A percentile compares a stretch with the other conserved stretches of the same genome.
phyloP scores from a whole-genome alignment of 2,329 filamentous ascomycete species.

The Ascochyta rabiei region DNA sequence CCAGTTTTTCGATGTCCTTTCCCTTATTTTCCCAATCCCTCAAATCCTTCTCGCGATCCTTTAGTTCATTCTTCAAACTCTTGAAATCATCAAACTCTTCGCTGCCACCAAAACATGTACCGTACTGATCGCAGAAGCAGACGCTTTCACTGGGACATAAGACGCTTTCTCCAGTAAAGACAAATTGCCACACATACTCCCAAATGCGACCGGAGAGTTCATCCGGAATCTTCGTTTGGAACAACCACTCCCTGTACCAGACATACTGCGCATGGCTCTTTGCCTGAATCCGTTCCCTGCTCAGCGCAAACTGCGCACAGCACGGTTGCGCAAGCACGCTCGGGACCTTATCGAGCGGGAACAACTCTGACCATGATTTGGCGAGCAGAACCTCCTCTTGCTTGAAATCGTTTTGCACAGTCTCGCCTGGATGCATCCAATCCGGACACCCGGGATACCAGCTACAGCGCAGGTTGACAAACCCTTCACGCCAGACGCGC shows the following conservation, averaged over 20 bases:
- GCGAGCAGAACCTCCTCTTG: constrained; percentile 54
- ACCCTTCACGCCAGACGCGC: constrained; percentile 57
- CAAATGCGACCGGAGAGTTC: constrained; percentile 64
- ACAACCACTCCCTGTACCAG: constrained; percentile 65
- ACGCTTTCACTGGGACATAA: constrained; percentile 60
- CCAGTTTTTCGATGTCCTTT: constrained; percentile 41
- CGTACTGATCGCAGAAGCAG: constrained; percentile 70
- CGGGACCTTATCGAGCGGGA: constrained; percentile 55
- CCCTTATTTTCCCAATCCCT: constrained; percentile 51
- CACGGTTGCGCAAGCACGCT: constrained; percentile 64
- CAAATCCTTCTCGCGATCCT: constrained; percentile 51
- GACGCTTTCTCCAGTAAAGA: constrained; percentile 60
- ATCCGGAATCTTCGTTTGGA: constrained; percentile 62
- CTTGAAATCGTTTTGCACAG: constrained; percentile 46
- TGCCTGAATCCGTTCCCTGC: constrained; percentile 61
- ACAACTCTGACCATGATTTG: constrained; percentile 55
- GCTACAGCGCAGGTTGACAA: constrained; percentile 62
- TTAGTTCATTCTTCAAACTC: constrained; percentile 52
- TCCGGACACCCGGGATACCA: constrained; percentile 63
- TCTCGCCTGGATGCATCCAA: constrained; percentile 59
- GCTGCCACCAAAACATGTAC: constrained; percentile 63
- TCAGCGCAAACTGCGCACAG: constrained; percentile 69
- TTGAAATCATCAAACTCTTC: constrained; percentile 57
- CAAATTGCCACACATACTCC: constrained; percentile 69
- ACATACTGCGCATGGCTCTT: constrained; percentile 61